Conservation (phyloP, 768 basidiomycete genomes). For the Russula ochroleuca region DNA sequence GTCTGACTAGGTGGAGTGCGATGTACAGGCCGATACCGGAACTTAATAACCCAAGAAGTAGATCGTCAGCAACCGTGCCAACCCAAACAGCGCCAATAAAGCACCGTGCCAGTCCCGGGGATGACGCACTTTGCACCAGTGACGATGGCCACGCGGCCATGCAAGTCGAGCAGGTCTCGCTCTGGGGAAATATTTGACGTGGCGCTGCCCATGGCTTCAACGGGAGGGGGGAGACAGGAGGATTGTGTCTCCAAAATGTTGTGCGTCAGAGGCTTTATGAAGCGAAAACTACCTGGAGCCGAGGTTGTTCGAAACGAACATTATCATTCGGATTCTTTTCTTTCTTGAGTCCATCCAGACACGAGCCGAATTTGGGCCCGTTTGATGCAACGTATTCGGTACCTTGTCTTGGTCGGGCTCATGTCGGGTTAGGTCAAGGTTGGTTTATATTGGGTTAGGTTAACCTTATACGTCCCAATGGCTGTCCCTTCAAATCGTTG, state of each 20-base stretch:
- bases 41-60: neutral
- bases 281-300: neutral
- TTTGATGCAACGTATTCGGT: neutral
- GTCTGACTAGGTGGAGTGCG: conserved; percentile 35
- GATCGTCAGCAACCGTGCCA: neutral
- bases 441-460: too few relatives aligned
- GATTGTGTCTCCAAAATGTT: neutral
- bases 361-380: neutral
- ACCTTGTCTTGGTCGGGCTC: too few relatives aligned
- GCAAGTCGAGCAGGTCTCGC: conserved; percentile 44
- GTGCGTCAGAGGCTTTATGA: neutral
- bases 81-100: neutral
- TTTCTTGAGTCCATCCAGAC: neutral
- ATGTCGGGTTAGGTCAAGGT: too few relatives aligned
- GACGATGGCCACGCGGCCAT: conserved; percentile 45
- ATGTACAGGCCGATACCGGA: conserved; percentile 26
- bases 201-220: conserved; percentile 16
- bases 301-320: neutral
- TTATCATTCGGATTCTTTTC: too few relatives aligned
- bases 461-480: too few relatives aligned
- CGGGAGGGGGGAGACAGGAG: neutral
- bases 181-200: conserved; percentile 30
- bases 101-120: neutral
- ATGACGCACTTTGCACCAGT: conserved; percentile 46
- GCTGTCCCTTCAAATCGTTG: too few relatives aligned